phyloP scores from a whole-genome alignment of 1,284 basidiomycete species.

The Melampsora americana region DNA sequence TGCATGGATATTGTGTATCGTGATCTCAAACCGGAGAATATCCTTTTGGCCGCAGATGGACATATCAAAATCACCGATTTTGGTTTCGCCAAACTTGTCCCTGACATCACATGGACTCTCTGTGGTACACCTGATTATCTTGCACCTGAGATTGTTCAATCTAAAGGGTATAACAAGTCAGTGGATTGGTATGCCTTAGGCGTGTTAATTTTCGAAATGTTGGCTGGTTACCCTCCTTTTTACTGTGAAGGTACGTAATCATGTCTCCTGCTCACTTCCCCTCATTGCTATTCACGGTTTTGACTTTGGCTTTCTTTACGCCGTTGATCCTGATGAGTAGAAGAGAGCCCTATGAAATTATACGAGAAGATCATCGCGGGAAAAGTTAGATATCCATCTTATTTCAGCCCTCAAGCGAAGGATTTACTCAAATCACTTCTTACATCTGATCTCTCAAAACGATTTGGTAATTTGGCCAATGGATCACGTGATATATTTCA shows the following conservation, averaged over 20 bases:
- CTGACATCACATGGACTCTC: slow-evolving; percentile 90
- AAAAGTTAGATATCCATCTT: slow-evolving; percentile 80
- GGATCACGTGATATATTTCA: slow-evolving; percentile 94
- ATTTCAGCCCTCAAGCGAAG: slow-evolving; percentile 76
- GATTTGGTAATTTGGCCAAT: slow-evolving; percentile 85
- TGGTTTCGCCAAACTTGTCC: slow-evolving; percentile 89
- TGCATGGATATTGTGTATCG: slow-evolving; percentile 89
- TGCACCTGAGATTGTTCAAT: slow-evolving; percentile 62
- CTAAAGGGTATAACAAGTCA: slow-evolving; percentile 91
- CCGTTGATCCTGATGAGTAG: slow-evolving; percentile 41
- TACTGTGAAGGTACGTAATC: not conserved
- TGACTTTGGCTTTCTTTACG: not conserved
- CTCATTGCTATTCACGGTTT: not conserved
- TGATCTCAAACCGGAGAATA: slow-evolving; percentile 96
- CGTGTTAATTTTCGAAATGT: slow-evolving; percentile 69
- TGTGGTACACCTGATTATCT: slow-evolving; percentile 95
- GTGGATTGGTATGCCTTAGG: slow-evolving; percentile 99
- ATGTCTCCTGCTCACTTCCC: not conserved
- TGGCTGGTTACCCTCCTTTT: slow-evolving; percentile 53
- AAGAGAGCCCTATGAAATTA: slow-evolving; percentile 66
- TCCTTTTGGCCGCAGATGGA: slow-evolving; percentile 85
- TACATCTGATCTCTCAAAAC: slow-evolving; percentile 81
- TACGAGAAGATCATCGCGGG: slow-evolving; percentile 93
- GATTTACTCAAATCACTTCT: slow-evolving; percentile 87
- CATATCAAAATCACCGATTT: slow-evolving; percentile 99